A percentile compares a stretch with the other conserved stretches of the same genome.
phyloP scores from a whole-genome alignment of 192 early-diverging fungal species.

The Linnemannia hyalina region DNA sequence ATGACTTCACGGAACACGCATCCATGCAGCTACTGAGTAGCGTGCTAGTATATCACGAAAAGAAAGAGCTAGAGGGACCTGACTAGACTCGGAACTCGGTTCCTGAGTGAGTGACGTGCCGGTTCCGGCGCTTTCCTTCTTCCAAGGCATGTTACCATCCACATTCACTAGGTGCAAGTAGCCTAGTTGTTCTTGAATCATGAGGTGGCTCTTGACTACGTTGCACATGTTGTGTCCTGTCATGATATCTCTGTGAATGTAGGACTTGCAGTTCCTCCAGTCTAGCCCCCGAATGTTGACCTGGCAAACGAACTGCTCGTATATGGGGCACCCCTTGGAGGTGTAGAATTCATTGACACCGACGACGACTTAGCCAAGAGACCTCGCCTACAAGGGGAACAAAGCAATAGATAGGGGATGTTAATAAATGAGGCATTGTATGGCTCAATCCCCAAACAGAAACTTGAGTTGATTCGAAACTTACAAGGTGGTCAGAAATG shows the following conservation, averaged over 20 bases:
- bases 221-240: constrained; percentile 8
- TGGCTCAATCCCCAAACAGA: neutral
- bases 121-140: too few species aligned
- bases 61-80: too few species aligned
- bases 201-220: neutral
- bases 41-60: too few species aligned
- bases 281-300: neutral
- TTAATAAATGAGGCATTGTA: neutral
- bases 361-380: constrained; percentile 12
- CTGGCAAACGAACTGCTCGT: neutral
- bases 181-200: neutral
- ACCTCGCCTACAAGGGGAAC: constrained; percentile 1
- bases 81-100: neutral
- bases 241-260: neutral
- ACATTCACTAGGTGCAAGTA: constrained; percentile 12
- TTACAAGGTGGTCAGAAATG: neutral
- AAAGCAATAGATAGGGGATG: neutral
- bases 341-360: constrained; percentile 19
- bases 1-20: too few species aligned
- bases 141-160: neutral
- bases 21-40: too few species aligned
- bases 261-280: neutral
- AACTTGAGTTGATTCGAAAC: neutral
- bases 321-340: constrained; percentile 2
- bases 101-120: neutral